Evolutionary conservation across 371 early-diverging fungal genomes (phyloP).

Genomic region (Lichtheimia ramosa): DNA sequence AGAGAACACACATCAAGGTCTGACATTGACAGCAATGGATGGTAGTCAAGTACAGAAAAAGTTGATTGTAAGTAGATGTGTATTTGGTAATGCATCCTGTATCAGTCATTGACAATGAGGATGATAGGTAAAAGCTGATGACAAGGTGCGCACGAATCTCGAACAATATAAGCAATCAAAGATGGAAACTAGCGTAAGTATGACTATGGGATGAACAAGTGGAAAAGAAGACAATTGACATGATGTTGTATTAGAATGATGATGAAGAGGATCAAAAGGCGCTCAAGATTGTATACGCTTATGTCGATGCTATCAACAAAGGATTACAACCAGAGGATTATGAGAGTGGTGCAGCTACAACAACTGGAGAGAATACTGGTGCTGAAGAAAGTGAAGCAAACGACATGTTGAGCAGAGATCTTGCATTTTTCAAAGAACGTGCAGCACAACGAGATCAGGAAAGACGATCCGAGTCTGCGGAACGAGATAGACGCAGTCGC

Average conservation of each 20-base stretch:
- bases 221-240: neutral
- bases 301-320: conserved; percentile 47
- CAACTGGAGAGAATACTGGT: neutral
- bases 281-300: conserved; percentile 28
- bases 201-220: conserved; percentile 14
- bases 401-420: conserved; percentile 61
- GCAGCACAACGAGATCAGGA: conserved; percentile 61
- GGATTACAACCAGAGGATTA: conserved; percentile 28
- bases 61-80: conserved; percentile 46
- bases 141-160: conserved; percentile 63
- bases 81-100: neutral
- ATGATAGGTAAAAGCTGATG: conserved; percentile 69
- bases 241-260: neutral
- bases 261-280: conserved; percentile 22
- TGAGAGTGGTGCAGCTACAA: conserved; percentile 3
- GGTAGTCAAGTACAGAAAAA: conserved; percentile 59
- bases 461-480: conserved; percentile 39
- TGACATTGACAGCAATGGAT: conserved; percentile 56
- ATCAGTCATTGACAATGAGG: neutral
- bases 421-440: conserved; percentile 66
- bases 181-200: conserved; percentile 23
- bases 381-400: conserved; percentile 27
- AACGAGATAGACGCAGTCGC: conserved; percentile 18
- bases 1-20: conserved; percentile 45
- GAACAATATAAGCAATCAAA: conserved; percentile 55